phyloP scores from a whole-genome alignment of 1,284 basidiomycete species.

The Hemileia vastatrix region DNA sequence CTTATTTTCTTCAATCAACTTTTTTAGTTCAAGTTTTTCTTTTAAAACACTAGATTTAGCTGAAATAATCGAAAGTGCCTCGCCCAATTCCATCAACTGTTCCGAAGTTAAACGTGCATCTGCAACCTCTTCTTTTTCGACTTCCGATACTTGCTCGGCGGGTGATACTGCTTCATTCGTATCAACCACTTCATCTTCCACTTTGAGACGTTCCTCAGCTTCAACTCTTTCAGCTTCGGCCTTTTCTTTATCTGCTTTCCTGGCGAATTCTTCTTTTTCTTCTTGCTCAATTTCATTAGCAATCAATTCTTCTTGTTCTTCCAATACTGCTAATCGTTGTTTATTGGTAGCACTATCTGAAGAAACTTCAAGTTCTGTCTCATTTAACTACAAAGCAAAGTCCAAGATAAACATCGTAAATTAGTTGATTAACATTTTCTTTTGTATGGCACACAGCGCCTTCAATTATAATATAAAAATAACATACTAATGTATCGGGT shows the following conservation, averaged over 20 bases:
- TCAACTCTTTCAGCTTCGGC: slow-evolving; percentile 23
- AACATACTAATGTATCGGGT: slow-evolving; percentile 79
- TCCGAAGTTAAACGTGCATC: slow-evolving; percentile 98
- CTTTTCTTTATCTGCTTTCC: slow-evolving; percentile 29
- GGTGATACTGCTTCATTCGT: slow-evolving; percentile 13
- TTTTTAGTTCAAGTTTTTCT: slow-evolving; percentile 81
- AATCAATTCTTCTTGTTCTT: slow-evolving; percentile 98
- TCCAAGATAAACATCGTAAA: background rate
- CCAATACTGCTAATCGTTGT: slow-evolving; percentile 92
- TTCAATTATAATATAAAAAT: background rate
- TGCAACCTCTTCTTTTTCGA: slow-evolving; percentile 58
- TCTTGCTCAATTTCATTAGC: slow-evolving; percentile 98
- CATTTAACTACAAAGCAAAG: slow-evolving; percentile 63
- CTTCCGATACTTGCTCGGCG: slow-evolving; percentile 25
- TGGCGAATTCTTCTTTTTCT: slow-evolving; percentile 36
- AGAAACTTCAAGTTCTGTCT: slow-evolving; percentile 91
- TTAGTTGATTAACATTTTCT: too few species aligned
- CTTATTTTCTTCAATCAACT: slow-evolving; percentile 83
- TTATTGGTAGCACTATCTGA: slow-evolving; percentile 90
- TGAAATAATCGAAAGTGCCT: slow-evolving; percentile 80
- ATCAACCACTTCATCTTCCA: slow-evolving; percentile 23
- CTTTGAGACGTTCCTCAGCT: slow-evolving; percentile 21
- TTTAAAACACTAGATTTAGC: slow-evolving; percentile 95
- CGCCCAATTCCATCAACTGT: slow-evolving; percentile 85
- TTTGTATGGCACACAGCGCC: too few species aligned